Base-by-base conservation (phyloP, 2,329 filamentous ascomycete species). In the Cyphellophora attinorum region DNA sequence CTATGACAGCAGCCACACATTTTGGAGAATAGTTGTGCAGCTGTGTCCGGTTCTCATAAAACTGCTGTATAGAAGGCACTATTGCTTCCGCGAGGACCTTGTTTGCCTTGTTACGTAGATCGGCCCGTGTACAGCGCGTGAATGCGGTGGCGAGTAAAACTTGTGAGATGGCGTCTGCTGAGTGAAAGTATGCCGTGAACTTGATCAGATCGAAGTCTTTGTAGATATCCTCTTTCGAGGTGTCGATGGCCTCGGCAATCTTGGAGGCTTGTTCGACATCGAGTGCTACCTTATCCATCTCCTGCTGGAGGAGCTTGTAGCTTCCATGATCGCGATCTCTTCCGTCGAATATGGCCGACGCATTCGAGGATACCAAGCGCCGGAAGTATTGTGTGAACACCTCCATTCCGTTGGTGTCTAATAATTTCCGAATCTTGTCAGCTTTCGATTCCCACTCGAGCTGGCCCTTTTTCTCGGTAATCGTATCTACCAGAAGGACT, bases 371-470 rank as follows among this genome's bases (percentile, higher is more conserved):
- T 55, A 98, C 76, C 57, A 96, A 72, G 62, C 89, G 85, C 61
- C 85, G 80, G 63, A 98, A 93, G 62, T 91, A 95, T 68, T 88
- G 93, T 41, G 85, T 79, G 60, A 88, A 95, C 57, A 95, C 86
- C 72, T 98, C 93, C 89, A 98, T 98, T 57, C 88, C 88, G 86
- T 93, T 81, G 54, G 89, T 88, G 76, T 94, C 81, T 66, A 96
- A 81, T 59, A 96, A 79, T 75, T 93, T 93, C 60, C 79, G 79
- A 53, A 98, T 81, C 67, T 93, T 88, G 53, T 93, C 85, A 55
- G 79, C 80, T 65, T 94, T 88, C 48, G 79, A 71, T 60, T 93
- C 85, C 81, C 85, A 94, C 83, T 93, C 94, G 54, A 76, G 75
- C 55, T 80, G 77, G 56, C 83, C 86, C 64, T 86, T 86, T 59